Evolutionary conservation across 148 eudicot genomes (phyloP).

Genomic region (Vaccinium corymbosum): DNA sequence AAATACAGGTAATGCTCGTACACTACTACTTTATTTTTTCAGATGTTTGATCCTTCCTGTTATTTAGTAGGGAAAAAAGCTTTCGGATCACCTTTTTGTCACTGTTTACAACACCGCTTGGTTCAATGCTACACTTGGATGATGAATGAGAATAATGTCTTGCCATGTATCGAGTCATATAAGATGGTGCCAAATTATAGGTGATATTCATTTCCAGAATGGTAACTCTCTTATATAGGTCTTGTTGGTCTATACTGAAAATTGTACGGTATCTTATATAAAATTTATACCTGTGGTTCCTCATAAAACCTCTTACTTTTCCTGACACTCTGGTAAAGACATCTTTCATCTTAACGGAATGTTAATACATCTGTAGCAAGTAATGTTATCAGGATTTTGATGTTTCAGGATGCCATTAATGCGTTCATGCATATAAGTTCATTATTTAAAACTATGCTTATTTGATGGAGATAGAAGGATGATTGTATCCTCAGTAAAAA

Average conservation of each 20-base stretch:
- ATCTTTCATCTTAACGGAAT: background rate
- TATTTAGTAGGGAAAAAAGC: background rate
- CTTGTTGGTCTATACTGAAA: background rate
- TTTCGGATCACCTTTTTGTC: background rate
- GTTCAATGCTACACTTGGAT: background rate
- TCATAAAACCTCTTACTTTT: background rate
- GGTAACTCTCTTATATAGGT: background rate
- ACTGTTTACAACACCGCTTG: background rate
- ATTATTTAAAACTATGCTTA: background rate
- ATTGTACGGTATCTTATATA: too few relatives aligned
- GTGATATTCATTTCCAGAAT: background rate
- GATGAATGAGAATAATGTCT: background rate
- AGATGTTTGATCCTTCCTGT: background rate
- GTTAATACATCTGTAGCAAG: background rate
- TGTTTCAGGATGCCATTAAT: background rate
- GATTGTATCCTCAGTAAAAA: background rate
- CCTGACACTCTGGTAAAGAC: background rate
- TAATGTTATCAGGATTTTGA: background rate
- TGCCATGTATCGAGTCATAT: background rate
- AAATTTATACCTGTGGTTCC: background rate
- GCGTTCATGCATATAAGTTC: background rate
- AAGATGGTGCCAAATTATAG: background rate
- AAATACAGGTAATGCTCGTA: conserved; percentile 63
- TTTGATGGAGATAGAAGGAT: background rate
- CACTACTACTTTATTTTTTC: background rate